phyloP scores from a whole-genome alignment of 805 yeast genomes.

The Saccharomycopsis capsularis region DNA sequence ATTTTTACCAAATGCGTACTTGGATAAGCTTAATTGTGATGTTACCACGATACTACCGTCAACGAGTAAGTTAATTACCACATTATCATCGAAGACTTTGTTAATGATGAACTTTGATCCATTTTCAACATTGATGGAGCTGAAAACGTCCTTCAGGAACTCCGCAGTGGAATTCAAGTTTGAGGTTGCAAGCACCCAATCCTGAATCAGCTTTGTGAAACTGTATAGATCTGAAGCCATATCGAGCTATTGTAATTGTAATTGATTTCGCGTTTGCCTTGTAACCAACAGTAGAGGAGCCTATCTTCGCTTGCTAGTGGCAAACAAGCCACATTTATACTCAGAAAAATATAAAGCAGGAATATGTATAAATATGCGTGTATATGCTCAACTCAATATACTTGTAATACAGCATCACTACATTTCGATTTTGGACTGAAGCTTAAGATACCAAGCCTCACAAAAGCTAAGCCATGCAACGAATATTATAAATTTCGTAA shows the following conservation, averaged over 20 bases:
- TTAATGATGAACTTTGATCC: slow-evolving; percentile 2
- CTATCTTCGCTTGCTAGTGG: too few species aligned
- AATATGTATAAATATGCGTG: too few species aligned
- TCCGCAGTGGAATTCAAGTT: slow-evolving; percentile 11
- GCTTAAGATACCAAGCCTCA: too few species aligned
- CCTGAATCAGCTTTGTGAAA: slow-evolving; percentile 8
- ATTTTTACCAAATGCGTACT: not conserved
- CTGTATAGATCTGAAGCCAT: not conserved
- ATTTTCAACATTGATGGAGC: slow-evolving; percentile 4
- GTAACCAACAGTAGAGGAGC: too few species aligned
- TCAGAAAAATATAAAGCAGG: too few species aligned
- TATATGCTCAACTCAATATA: too few species aligned
- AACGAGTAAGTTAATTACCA: slow-evolving; percentile 2
- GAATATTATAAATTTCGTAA: too few species aligned
- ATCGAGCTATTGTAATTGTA: not conserved
- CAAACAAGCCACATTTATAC: too few species aligned
- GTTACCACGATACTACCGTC: not conserved
- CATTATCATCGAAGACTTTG: not conserved
- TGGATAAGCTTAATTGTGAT: slow-evolving; percentile 1
- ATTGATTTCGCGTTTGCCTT: too few species aligned
- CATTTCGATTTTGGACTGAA: too few species aligned
- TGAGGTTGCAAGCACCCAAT: slow-evolving; percentile 12
- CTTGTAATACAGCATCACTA: too few species aligned
- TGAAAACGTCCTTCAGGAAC: not conserved
- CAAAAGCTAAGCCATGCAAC: too few species aligned